Conservation (phyloP, 2,329 filamentous ascomycete genomes). For the Blastomyces parvus region DNA sequence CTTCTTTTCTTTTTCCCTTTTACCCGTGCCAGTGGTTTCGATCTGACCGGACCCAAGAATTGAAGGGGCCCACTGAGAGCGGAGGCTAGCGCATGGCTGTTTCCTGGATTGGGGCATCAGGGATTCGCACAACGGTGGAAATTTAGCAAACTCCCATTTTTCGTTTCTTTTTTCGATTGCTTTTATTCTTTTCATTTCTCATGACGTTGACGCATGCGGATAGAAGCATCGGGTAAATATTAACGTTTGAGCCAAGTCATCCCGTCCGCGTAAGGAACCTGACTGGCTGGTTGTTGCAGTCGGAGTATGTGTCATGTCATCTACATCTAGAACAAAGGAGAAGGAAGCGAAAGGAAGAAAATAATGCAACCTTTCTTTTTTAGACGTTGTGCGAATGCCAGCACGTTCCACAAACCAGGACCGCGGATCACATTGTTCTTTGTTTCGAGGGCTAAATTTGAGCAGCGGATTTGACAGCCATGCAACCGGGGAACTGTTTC, state of each 20-base stretch:
- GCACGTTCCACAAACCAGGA: not conserved
- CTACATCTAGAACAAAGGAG: not conserved
- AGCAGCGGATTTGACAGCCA: not conserved
- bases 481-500: not conserved
- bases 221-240: not conserved
- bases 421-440: constrained; percentile 2
- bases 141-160: not conserved
- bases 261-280: not conserved
- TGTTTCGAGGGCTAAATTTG: not conserved
- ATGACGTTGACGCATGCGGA: not conserved
- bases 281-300: not conserved
- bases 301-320: not conserved
- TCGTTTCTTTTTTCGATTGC: not conserved
- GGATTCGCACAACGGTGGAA: not conserved
- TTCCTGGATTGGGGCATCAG: not conserved
- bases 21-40: not conserved
- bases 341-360: not conserved
- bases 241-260: not conserved
- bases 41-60: not conserved
- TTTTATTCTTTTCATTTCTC: not conserved
- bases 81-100: not conserved
- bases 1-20: not conserved
- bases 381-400: not conserved
- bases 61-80: not conserved
- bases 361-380: not conserved